Base-by-base conservation (phyloP, 2,329 filamentous ascomycete species). In the Botryotinia calthae region DNA sequence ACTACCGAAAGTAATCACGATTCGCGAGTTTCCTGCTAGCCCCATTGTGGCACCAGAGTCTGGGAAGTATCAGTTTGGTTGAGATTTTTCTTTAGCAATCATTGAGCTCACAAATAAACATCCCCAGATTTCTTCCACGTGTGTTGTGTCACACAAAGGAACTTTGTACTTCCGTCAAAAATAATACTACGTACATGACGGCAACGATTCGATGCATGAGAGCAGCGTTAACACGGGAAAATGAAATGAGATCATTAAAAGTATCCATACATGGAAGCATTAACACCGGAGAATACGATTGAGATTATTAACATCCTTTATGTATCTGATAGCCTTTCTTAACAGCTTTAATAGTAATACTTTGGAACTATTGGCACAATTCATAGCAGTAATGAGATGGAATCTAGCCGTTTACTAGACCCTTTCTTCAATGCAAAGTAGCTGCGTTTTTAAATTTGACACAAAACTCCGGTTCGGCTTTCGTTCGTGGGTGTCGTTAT, bases 1-100 rank as follows among this genome's bases (percentile, higher is more conserved):
- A 87, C 77, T 88, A 88, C 81, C 82, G 86, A 74, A 88, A 88
- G 79, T 88, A 31, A 72, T 68, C 31, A 68, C 56, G 42, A 31
- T 28, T 51, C 42, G 71, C 44, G 40, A 48, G 56, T 56, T 44
- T 70, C 46, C 72, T 74, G 37, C 51, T 56, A 56, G 51, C 72
- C 63, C 46, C 58, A 61, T 56, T 72, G 64, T 68, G 42, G 22
- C 20, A 37, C 54, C 28, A 42, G 51, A 58, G 37, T 44, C 72
- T 70, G 25, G 70, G 68, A 73, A 70, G 48, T 70, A 73, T 44
- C 66, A 71, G 46, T 51, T 74, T 75, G 74, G 67, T 77, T 76
- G 74, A 76, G 77, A 73, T 62, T 73, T 74, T 71, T 76, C 74
- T 74, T 66, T 73, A 76, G 75, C 74, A 67, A 66, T 59, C 51